Evolutionary conservation across 1,284 basidiomycete genomes (phyloP).

Genomic region (Malassezia restricta): DNA sequence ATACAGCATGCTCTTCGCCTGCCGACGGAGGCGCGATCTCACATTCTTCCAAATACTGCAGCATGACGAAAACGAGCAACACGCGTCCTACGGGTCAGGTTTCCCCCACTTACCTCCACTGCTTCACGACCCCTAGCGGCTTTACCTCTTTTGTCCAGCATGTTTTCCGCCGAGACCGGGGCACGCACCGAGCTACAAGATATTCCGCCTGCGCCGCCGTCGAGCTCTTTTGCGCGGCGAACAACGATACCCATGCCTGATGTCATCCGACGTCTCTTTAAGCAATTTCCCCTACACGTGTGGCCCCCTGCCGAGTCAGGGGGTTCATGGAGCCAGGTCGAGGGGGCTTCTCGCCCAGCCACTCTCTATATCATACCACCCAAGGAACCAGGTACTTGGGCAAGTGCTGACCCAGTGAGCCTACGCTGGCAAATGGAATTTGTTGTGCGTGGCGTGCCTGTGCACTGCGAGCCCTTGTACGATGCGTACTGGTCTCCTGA

Average conservation of each 20-base stretch:
- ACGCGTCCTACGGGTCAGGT: no score
- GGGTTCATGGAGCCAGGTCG: background rate
- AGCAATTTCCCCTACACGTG: constrained; percentile 19
- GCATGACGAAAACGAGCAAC: background rate
- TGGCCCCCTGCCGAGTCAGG: constrained; percentile 19
- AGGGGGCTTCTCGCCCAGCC: background rate
- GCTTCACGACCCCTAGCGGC: background rate
- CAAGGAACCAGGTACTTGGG: constrained; percentile 17
- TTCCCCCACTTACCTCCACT: background rate
- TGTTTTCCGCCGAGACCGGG: background rate
- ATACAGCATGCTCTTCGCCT: background rate
- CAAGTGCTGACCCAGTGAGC: constrained; percentile 31
- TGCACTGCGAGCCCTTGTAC: constrained; percentile 21
- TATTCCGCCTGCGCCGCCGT: constrained; percentile 22
- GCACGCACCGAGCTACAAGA: constrained; percentile 20
- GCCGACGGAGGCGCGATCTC: background rate
- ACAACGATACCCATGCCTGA: constrained; percentile 18
- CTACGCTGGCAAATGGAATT: constrained; percentile 39
- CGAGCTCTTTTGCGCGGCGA: background rate
- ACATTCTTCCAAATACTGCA: constrained; percentile 16
- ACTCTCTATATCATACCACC: constrained; percentile 22
- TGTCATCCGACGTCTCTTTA: constrained; percentile 20
- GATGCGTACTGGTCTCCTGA: constrained; percentile 30
- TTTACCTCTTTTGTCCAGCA: background rate
- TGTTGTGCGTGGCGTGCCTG: constrained; percentile 21